Base-by-base conservation (phyloP, 306 rosid genomes). In the Gastrolobium bilobum region DNA sequence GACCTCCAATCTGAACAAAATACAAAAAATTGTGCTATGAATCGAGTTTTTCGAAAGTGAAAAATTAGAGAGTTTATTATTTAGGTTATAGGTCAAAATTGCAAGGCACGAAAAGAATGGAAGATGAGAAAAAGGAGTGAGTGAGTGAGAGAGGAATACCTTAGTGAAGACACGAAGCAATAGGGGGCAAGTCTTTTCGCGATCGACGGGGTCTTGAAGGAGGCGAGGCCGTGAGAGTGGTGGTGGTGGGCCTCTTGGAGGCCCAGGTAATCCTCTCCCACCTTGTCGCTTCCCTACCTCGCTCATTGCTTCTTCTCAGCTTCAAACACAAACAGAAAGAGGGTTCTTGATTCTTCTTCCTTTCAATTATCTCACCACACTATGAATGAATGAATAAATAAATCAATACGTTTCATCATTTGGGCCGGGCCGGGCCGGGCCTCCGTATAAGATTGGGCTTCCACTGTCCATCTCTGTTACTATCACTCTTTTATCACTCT, bases 131-230 rank as follows among this genome's bases (percentile, higher is more conserved):
- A 48, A 48, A 29, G 6, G 13, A 2, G 2, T 8, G 35, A 56
- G 52, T 4, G 46, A 57, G 6, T 7, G 47, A 48, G 10, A n/a
- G 38, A 1, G 20, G 10, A 13, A 3, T 57, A 93, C 97, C 98
- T 90, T 91, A 0, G 99, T 93, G 86, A 95, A 95, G 38, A 95
- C 99, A 68, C 98, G 90, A 53, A 95, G 97, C 52, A 95, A 77
- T 39, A 95, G 84, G n/a, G 98, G 99, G 67, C 99, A 95, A 10
- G 94, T 93, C 98, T 88, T 88, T 75, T 88, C 91, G 35, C 89
- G 89, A 85, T 88, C 89, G 7, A 88, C 89, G 46, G 91, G 87
- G n/a, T 81, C 88, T 20, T 20, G 26, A 20, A 20, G 26, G 13
- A 81, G 35, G 2, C 89, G 91, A 62, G 91, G 87, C 26, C 85